Evolutionary conservation across 139 green algal species (phyloP), one percentile per base, ranked within the genome.

Genomic region (Dunaliella primolecta): DNA sequence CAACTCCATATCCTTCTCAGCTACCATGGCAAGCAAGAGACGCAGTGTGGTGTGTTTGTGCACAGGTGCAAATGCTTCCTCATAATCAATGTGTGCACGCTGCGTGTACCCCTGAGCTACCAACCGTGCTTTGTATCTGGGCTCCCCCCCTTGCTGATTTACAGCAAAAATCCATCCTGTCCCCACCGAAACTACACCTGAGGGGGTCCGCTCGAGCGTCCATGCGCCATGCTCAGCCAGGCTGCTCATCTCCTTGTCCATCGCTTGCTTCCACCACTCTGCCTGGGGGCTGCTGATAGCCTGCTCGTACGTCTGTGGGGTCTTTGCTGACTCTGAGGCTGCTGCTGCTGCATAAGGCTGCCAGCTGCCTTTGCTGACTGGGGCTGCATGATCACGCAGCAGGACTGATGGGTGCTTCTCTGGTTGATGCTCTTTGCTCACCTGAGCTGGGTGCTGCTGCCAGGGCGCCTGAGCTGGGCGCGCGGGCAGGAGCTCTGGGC

Each of bases 61-160:
- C 1, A 79, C 37, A 20, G 89, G 87, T 56, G 91, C 88, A 83
- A 92, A 94, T 0, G 88, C 82, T n/a, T 94, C 91, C 20, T 89
- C 38, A 35, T 85, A 90, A 81, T 91, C 89, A 1, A 90, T 77
- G 25, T 84, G 84, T 11, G 86, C 80, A 3, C n/a, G 46, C 56
- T 93, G 91, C 31, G 37, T 81, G 57, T 88, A 91, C 30, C 89
- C 89, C 78, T 92, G 89, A 35, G 86, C 87, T 20, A 94, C 88
- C 30, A 93, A 81, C 21, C 89, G 81, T 3, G 88, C 88, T 81
- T 93, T 94, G 82, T 89, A 92, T 80, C 77, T 30, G 80, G 30
- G 1, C 64, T 78, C 27, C 81, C 57, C 27, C 57, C 34, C 33
- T 80, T 57, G 3, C 46, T 33, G n/a, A 38, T 86, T 80, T 1